Conservation (phyloP, 129 eudicot species). For the Glebionis coronaria region DNA sequence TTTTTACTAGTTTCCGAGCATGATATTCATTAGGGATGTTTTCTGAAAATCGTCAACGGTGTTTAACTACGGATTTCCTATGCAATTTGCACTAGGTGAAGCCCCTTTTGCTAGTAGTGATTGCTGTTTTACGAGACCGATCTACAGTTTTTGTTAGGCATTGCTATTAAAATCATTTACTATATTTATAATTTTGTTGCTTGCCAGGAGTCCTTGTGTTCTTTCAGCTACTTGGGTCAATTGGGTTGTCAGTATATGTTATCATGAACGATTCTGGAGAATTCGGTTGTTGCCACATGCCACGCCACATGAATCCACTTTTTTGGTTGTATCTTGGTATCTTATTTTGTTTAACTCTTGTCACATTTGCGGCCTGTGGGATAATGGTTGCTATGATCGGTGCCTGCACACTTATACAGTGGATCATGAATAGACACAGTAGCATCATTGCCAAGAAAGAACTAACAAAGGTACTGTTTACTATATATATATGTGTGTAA, state of each 20-base stretch:
- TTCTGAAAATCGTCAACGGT: too few species aligned
- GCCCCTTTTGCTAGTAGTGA: too few species aligned
- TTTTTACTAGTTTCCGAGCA: too few species aligned
- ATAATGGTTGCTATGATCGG: slow-evolving; percentile 66
- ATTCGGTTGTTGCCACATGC: too few species aligned
- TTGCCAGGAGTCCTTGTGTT: slow-evolving; percentile 63
- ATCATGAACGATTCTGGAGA: too few species aligned
- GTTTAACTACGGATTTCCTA: too few species aligned
- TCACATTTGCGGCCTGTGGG: slow-evolving; percentile 83
- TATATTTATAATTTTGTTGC: not conserved
- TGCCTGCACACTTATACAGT: slow-evolving; percentile 77
- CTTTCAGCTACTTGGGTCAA: slow-evolving; percentile 75
- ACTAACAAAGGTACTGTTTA: slow-evolving; percentile 63
- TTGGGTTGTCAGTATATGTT: slow-evolving; percentile 14
- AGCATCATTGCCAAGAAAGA: slow-evolving; percentile 87
- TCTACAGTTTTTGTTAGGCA: not conserved
- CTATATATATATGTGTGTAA: not conserved
- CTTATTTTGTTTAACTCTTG: slow-evolving; percentile 3
- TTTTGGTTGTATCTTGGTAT: too few species aligned
- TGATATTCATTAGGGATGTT: too few species aligned
- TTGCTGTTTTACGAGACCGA: not conserved
- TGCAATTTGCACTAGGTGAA: too few species aligned
- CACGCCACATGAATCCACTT: too few species aligned
- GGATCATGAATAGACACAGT: slow-evolving; percentile 93
- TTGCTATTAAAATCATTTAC: too few species aligned